Evolutionary conservation across 2,329 filamentous ascomycete species (phyloP).

Genomic region (Pestalotiopsis sp.): DNA sequence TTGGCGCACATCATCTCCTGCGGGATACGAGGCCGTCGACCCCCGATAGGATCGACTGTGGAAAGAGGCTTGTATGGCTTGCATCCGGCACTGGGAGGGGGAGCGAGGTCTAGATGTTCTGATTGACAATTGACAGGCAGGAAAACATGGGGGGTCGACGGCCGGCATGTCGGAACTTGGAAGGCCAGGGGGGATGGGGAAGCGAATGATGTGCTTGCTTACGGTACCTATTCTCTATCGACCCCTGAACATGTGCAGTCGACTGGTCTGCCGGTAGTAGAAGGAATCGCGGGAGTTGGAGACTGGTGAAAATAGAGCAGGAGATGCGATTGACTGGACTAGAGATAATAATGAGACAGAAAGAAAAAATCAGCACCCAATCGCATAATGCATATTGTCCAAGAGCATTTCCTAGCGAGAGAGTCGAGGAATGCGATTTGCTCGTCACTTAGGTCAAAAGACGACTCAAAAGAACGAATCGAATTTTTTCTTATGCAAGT

Average conservation of each 20-base stretch:
- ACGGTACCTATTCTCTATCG: not conserved
- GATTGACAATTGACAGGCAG: not conserved
- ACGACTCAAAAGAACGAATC: not conserved
- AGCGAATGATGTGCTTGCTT: not conserved
- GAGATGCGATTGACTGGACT: not conserved
- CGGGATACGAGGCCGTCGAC: not conserved
- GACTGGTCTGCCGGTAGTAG: not conserved
- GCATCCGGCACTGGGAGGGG: not conserved
- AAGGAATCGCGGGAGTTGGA: not conserved
- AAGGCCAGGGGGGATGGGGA: not conserved
- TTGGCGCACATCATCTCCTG: not conserved
- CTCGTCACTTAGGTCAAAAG: not conserved
- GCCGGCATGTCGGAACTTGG: not conserved
- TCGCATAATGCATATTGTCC: not conserved
- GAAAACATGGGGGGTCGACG: not conserved
- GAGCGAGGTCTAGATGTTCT: not conserved
- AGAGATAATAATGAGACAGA: not conserved
- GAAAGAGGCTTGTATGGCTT: not conserved
- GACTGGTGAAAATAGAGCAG: not conserved
- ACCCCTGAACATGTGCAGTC: not conserved
- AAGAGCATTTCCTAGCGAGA: not conserved
- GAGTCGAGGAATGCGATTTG: not conserved
- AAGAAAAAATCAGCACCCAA: too few relatives aligned
- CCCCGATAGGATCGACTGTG: not conserved
- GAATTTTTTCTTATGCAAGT: not conserved